Evolutionary conservation across 352 stramenopile species (phyloP), one percentile per base, ranked within the genome.

Genomic region (Phytophthora megakarya): DNA sequence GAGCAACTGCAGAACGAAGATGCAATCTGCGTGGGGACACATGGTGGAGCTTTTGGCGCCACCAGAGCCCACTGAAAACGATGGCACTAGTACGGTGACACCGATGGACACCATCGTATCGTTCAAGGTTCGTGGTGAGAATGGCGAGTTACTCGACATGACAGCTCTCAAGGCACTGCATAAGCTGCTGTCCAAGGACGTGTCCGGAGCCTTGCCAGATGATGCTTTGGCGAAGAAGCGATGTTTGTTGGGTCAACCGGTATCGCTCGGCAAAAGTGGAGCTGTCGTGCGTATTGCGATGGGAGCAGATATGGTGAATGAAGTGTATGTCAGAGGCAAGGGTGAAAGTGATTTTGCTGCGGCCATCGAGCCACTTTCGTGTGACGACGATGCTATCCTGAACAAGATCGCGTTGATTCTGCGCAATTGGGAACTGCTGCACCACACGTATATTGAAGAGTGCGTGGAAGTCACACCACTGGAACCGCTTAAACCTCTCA

Each of bases 241-340:
- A 5, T 93, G 80, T 39, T 52, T 95, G 16, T 49, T 97, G 9
- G 89, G 89, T 8, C 89, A 97, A 39, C 89, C 89, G 8, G 89
- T 97, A 28, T 77, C 82, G 44, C 78, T 94, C 0, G 83, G 85
- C 19, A 89, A 90, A 69, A 81, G 71, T 33, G 73, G 75, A 35
- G 78, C 75, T 40, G 85, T 97, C 8, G 30, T 97, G 33, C 83
- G 89, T n/a, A 92, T 96, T 53, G 89, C 89, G 0, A 74, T 97
- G 26, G 86, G 89, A 12, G 89, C 89, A 21, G 89, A 96, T 52
- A 97, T 97, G 85, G 73, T 96, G 40, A 94, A 94, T 46, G 49
- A 55, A 16, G 78, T 90, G 43, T 83, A 86, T 65, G 70, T 73
- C 54, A 70, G 71, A 22, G 69, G 76, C 5, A 67, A 68, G 30